Evolutionary conservation across 1,139 yeast genomes (phyloP).

Genomic region (Insectozyma bohioensis): DNA sequence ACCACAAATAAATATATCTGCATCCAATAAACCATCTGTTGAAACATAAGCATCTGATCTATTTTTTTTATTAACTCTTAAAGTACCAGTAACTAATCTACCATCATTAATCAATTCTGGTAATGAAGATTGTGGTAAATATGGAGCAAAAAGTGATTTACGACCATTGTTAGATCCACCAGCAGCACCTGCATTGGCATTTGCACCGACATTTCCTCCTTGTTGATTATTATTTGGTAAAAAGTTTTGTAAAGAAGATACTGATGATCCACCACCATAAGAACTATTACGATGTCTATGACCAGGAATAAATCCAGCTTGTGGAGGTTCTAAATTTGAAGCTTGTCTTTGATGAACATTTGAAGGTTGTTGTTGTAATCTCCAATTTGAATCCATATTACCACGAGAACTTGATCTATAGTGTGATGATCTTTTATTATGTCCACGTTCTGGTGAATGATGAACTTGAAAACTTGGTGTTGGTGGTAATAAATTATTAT

Average conservation of each 20-base stretch:
- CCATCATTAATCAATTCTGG: conserved; percentile 92
- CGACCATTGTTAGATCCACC: conserved; percentile 42
- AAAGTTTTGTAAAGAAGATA: conserved; percentile 56
- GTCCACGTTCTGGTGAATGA: conserved; percentile 44
- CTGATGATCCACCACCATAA: conserved; percentile 58
- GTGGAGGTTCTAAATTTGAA: conserved; percentile 47
- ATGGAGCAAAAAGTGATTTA: conserved; percentile 92
- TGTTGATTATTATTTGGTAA: conserved; percentile 21
- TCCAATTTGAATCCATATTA: conserved; percentile 65
- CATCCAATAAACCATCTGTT: conserved; percentile 92
- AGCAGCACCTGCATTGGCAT: no score
- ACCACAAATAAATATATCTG: conserved; percentile 96
- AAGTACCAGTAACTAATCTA: conserved; percentile 84
- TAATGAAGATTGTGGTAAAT: conserved; percentile 87
- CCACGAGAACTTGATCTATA: conserved; percentile 54
- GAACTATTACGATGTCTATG: conserved; percentile 72
- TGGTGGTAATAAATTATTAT: conserved; percentile 39
- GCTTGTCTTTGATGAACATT: conserved; percentile 27
- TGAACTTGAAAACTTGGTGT: conserved; percentile 43
- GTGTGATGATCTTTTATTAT: conserved; percentile 50
- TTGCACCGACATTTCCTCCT: conserved; percentile 5
- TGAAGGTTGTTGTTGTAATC: conserved; percentile 39
- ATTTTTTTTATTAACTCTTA: conserved; percentile 92
- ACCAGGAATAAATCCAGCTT: conserved; percentile 67
- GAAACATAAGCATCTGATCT: conserved; percentile 97